These are phyloP conservation scores for Tarenaya hassleriana DNA, from an alignment of 345 rosid species.

Conservation along the genomic window DNA sequence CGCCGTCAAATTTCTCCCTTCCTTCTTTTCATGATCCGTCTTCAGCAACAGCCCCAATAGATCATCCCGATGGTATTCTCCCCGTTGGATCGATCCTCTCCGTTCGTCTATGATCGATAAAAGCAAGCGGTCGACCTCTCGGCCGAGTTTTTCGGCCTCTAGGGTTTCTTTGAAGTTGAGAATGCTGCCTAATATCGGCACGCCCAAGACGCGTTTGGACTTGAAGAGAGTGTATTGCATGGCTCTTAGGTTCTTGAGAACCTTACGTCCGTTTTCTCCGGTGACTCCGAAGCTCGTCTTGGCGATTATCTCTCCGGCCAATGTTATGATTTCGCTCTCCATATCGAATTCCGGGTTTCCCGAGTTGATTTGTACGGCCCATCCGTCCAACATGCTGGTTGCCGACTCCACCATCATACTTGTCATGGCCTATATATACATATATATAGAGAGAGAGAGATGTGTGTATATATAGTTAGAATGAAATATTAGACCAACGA, in stretches of 20 bases:
- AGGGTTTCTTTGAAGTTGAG: constrained; percentile 44
- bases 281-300: constrained; percentile 78
- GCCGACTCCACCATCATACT: constrained; percentile 80
- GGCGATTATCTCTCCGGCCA: constrained; percentile 83
- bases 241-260: constrained; percentile 57
- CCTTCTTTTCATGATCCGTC: constrained; percentile 30
- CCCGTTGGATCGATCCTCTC: constrained; percentile 16
- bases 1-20: constrained; percentile 41
- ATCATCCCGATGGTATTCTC: constrained; percentile 29
- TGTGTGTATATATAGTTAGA: too few relatives aligned
- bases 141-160: constrained; percentile 52
- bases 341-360: constrained; percentile 55
- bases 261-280: constrained; percentile 46
- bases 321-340: constrained; percentile 55
- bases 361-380: constrained; percentile 42
- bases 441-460: too few relatives aligned
- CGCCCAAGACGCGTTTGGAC: constrained; percentile 75
- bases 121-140: constrained; percentile 65
- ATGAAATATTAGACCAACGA: too few relatives aligned
- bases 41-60: constrained; percentile 56
- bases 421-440: constrained; percentile 49
- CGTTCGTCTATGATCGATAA: constrained; percentile 48
- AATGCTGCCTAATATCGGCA: constrained; percentile 59
- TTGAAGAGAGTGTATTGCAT: constrained; percentile 70
- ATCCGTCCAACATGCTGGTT: constrained; percentile 59